Conservation (phyloP, 2,329 filamentous ascomycete species). For the Exophiala spinifera region DNA sequence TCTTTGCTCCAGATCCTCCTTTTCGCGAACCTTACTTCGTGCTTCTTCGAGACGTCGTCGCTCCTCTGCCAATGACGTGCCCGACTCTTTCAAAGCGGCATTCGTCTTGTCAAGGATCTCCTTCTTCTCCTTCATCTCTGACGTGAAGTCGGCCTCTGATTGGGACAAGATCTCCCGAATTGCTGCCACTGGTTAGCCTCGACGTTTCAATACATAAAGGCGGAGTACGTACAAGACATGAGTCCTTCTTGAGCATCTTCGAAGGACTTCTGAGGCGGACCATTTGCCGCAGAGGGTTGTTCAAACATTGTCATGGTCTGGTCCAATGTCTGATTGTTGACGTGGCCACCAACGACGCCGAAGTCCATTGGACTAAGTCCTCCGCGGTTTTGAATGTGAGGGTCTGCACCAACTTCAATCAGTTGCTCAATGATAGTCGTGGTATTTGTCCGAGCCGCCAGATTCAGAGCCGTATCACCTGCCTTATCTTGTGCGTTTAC, state of each 20-base stretch:
- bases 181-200: slow-evolving; percentile 52
- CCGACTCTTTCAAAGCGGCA: slow-evolving; percentile 73
- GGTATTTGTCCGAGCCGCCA: slow-evolving; percentile 89
- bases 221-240: slow-evolving; percentile 38
- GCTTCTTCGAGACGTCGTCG: slow-evolving; percentile 70
- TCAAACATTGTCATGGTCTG: slow-evolving; percentile 45
- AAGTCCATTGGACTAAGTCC: slow-evolving; percentile 91
- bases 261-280: slow-evolving; percentile 43
- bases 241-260: slow-evolving; percentile 47
- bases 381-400: slow-evolving; percentile 85
- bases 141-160: slow-evolving; percentile 73
- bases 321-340: slow-evolving; percentile 45
- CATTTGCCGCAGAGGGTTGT: slow-evolving; percentile 32
- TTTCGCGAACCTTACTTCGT: slow-evolving; percentile 61
- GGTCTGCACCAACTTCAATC: slow-evolving; percentile 89
- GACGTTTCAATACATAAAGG: background rate
- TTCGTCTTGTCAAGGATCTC: slow-evolving; percentile 78
- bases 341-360: slow-evolving; percentile 72
- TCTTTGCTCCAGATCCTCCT: slow-evolving; percentile 64
- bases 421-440: slow-evolving; percentile 94
- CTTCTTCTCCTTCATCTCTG: slow-evolving; percentile 80
- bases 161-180: slow-evolving; percentile 80
- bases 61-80: slow-evolving; percentile 72
- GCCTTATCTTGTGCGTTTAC: slow-evolving; percentile 93
- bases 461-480: slow-evolving; percentile 90